Percentiles rank a stretch among this genome's conserved stretches.
phyloP scores from a whole-genome alignment of 2,329 filamentous ascomycete species.

The Epichloe glyceriae region DNA sequence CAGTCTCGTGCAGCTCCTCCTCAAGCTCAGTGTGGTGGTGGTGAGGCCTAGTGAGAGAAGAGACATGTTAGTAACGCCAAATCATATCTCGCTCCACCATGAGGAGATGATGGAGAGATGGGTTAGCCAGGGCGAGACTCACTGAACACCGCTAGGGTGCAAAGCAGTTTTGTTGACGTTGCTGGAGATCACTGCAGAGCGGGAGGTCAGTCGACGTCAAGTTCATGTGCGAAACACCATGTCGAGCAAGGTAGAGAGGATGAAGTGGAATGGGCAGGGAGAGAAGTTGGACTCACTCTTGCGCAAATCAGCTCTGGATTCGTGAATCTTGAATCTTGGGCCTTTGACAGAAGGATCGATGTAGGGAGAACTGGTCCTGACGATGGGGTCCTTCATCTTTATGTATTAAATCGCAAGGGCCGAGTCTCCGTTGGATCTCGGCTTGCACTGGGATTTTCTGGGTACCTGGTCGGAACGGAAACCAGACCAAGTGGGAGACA shows the following conservation, averaged over 20 bases:
- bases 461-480: slow-evolving; percentile 5
- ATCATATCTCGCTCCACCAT: background rate
- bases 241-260: background rate
- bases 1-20: slow-evolving; percentile 92
- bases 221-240: background rate
- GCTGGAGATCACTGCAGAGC: slow-evolving; percentile 35
- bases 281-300: slow-evolving; percentile 24
- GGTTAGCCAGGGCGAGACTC: slow-evolving; percentile 31
- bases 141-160: slow-evolving; percentile 84
- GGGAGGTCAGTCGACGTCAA: background rate
- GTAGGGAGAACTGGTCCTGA: slow-evolving; percentile 25
- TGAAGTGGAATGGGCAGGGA: background rate
- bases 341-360: slow-evolving; percentile 26
- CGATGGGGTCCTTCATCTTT: slow-evolving; percentile 28
- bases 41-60: slow-evolving; percentile 46
- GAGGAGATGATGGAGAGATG: background rate
- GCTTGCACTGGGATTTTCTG: slow-evolving; percentile 4
- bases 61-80: slow-evolving; percentile 12
- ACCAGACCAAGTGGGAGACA: slow-evolving; percentile 1
- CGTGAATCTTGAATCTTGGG: slow-evolving; percentile 25
- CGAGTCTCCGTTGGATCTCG: slow-evolving; percentile 6
- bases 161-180: slow-evolving; percentile 84
- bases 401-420: slow-evolving; percentile 21
- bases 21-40: slow-evolving; percentile 89
- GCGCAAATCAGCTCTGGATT: slow-evolving; percentile 25